Percentiles rank a stretch among this genome's conserved stretches.
Conservation (phyloP, 495 filamentous ascomycete species). For the Trichoderma parareesei region DNA sequence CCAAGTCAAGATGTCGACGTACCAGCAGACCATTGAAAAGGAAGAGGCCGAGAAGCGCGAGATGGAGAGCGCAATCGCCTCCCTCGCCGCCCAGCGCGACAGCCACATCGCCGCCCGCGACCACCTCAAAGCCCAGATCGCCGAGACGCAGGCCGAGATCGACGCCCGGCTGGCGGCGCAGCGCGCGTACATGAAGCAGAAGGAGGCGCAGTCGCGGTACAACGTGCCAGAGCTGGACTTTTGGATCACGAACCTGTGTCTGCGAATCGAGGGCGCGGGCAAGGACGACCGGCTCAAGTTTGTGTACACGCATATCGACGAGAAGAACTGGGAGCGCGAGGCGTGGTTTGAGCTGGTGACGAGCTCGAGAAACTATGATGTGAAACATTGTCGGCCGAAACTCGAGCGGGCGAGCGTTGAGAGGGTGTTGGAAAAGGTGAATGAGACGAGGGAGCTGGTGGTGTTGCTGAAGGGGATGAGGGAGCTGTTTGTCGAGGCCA, state of each 20-base stretch:
- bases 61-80: slow-evolving; percentile 72
- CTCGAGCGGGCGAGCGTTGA: slow-evolving; percentile 66
- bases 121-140: slow-evolving; percentile 67
- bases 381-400: slow-evolving; percentile 71
- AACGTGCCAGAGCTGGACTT: slow-evolving; percentile 91
- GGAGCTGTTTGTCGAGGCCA: slow-evolving; percentile 63
- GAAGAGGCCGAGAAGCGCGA: slow-evolving; percentile 82
- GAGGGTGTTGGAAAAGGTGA: slow-evolving; percentile 62
- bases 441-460: slow-evolving; percentile 76
- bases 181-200: slow-evolving; percentile 45
- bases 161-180: slow-evolving; percentile 42
- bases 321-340: slow-evolving; percentile 82
- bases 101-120: slow-evolving; percentile 64
- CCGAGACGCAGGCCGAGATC: slow-evolving; percentile 63
- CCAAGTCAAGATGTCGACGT: slow-evolving; percentile 63
- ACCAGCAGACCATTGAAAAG: slow-evolving; percentile 73
- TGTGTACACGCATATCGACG: slow-evolving; percentile 79
- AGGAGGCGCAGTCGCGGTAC: slow-evolving; percentile 71
- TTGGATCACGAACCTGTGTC: slow-evolving; percentile 83
- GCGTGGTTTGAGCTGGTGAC: slow-evolving; percentile 89
- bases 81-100: slow-evolving; percentile 69
- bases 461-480: slow-evolving; percentile 87
- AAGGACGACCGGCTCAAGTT: slow-evolving; percentile 81
- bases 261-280: slow-evolving; percentile 86
- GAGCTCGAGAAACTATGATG: slow-evolving; percentile 71